Percentiles rank a stretch among this genome's conserved stretches.
Evolutionary conservation across 1,284 basidiomycete genomes (phyloP).

Genomic region (Xanthoconium separans): DNA sequence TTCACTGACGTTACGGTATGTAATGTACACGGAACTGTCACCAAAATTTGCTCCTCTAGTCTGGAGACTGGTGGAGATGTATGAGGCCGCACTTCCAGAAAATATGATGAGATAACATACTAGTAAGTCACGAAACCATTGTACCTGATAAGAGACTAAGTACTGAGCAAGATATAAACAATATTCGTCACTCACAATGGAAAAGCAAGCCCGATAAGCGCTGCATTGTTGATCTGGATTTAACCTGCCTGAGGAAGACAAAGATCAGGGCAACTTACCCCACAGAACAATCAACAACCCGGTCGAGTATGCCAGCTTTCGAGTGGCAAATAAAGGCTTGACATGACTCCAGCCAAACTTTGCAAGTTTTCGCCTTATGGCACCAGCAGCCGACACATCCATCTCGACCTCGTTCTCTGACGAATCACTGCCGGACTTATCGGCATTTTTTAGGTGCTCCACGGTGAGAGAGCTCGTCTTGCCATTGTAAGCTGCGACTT

Average conservation of each 20-base stretch:
- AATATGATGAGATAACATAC: constrained; percentile 36
- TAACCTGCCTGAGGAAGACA: background rate
- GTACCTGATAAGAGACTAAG: constrained; percentile 32
- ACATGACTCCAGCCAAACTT: constrained; percentile 49
- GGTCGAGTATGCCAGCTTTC: constrained; percentile 62
- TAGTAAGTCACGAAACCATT: constrained; percentile 66
- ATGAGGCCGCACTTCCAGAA: background rate
- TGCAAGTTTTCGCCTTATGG: constrained; percentile 42
- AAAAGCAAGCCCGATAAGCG: constrained; percentile 72
- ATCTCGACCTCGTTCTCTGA: constrained; percentile 22
- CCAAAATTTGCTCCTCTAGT: constrained; percentile 63
- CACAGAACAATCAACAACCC: constrained; percentile 58
- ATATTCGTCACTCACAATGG: constrained; percentile 49
- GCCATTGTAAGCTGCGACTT: constrained; percentile 70
- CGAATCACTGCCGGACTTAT: constrained; percentile 9
- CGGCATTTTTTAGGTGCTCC: constrained; percentile 43
- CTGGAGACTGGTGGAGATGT: constrained; percentile 43
- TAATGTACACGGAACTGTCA: constrained; percentile 60
- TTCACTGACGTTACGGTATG: constrained; percentile 60
- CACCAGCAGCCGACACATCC: constrained; percentile 40
- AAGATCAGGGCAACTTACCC: constrained; percentile 40
- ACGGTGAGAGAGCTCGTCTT: constrained; percentile 45
- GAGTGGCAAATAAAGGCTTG: constrained; percentile 59
- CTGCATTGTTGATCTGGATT: constrained; percentile 34
- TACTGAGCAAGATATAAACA: background rate